Evolutionary conservation across 2,329 filamentous ascomycete genomes (phyloP).

Genomic region (Clarireedia homoeocarpa): DNA sequence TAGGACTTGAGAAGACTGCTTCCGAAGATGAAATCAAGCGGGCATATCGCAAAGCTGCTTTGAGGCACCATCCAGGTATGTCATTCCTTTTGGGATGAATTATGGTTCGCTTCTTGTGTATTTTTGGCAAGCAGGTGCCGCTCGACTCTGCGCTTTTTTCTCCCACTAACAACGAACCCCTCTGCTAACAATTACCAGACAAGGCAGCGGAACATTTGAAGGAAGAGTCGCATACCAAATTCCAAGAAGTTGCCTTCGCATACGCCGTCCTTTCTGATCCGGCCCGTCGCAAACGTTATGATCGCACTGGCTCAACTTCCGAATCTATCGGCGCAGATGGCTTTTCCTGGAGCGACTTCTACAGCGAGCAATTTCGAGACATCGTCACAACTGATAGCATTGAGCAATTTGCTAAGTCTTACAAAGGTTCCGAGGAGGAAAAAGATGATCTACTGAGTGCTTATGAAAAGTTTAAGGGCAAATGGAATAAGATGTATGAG

Average conservation of each 20-base stretch:
- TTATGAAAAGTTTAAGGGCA: constrained; percentile 65
- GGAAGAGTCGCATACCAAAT: constrained; percentile 66
- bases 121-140: background rate
- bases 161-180: background rate
- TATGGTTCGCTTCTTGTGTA: background rate
- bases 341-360: constrained; percentile 89
- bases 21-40: constrained; percentile 75
- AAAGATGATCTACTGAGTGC: constrained; percentile 66
- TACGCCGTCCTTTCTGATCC: constrained; percentile 88
- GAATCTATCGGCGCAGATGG: constrained; percentile 74
- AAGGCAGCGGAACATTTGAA: constrained; percentile 65
- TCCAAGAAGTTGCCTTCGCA: constrained; percentile 88
- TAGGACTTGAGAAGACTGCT: constrained; percentile 63
- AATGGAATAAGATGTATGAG: constrained; percentile 72
- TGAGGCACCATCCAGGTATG: constrained; percentile 78
- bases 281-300: constrained; percentile 74
- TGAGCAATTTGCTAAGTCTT: constrained; percentile 64
- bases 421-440: constrained; percentile 85
- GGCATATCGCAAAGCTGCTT: constrained; percentile 83
- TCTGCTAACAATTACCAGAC: constrained; percentile 42
- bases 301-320: constrained; percentile 80
- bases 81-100: background rate
- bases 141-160: background rate
- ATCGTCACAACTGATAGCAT: constrained; percentile 69
- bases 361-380: constrained; percentile 73